Evolutionary conservation across 2,329 filamentous ascomycete genomes (phyloP).

Genomic region (Colletotrichum liriopes): DNA sequence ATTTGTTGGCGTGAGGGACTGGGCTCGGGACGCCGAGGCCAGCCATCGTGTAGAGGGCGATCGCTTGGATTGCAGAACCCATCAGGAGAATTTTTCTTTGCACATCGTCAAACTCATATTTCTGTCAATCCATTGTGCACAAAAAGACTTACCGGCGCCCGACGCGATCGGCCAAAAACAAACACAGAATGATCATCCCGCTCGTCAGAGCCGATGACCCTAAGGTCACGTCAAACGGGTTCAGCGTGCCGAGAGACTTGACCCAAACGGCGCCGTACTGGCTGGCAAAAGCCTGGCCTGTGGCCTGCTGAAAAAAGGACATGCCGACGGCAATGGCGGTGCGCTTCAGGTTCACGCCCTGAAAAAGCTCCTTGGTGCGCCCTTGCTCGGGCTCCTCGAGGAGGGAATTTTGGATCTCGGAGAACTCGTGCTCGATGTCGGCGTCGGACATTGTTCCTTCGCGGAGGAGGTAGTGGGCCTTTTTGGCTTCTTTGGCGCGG

Average conservation of each 20-base stretch:
- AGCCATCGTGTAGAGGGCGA: constrained; percentile 40
- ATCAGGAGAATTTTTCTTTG: constrained; percentile 14
- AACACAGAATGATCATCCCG: constrained; percentile 17
- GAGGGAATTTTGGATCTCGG: constrained; percentile 32
- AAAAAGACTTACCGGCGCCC: constrained; percentile 31
- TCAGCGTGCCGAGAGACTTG: constrained; percentile 49
- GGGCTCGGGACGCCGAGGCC: constrained; percentile 41
- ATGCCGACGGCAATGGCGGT: constrained; percentile 47
- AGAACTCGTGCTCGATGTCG: constrained; percentile 47
- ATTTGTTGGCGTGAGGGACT: constrained; percentile 43
- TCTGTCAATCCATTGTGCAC: no score
- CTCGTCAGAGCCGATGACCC: constrained; percentile 29
- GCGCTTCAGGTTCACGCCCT: constrained; percentile 47
- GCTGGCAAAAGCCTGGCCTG: constrained; percentile 44
- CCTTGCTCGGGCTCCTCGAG: constrained; percentile 38
- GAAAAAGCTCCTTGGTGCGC: constrained; percentile 48
- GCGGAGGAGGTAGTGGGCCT: constrained; percentile 47
- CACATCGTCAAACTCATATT: background rate
- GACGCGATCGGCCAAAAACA: constrained; percentile 31
- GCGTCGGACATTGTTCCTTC: constrained; percentile 45
- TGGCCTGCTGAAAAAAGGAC: constrained; percentile 46
- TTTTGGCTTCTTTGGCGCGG: constrained; percentile 48
- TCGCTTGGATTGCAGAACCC: constrained; percentile 15
- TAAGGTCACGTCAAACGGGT: constrained; percentile 49
- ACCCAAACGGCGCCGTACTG: constrained; percentile 48